Percentiles rank a stretch among this genome's conserved stretches.
Evolutionary conservation across 306 rosid species (phyloP).

Genomic region (Mimosa pudica): DNA sequence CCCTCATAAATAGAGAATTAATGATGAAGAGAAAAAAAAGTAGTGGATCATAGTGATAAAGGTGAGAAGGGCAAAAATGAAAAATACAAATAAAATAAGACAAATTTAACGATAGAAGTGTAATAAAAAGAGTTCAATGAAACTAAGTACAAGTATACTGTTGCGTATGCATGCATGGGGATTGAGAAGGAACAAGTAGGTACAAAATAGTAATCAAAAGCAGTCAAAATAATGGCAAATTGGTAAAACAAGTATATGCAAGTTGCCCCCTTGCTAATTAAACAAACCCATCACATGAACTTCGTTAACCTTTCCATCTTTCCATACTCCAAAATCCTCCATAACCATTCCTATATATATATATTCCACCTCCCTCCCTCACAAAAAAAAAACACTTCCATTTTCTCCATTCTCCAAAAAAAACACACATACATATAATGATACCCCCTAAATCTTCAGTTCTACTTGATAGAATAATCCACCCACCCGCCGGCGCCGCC

Average conservation of each 20-base stretch:
- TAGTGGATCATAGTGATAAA: too few relatives aligned
- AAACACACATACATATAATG: not conserved
- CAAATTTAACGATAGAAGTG: too few relatives aligned
- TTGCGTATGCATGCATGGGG: not conserved
- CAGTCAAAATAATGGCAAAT: not conserved
- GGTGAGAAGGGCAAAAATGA: too few relatives aligned
- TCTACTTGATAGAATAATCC: conserved; percentile 45
- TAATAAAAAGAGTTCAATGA: too few relatives aligned
- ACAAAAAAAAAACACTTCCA: too few relatives aligned
- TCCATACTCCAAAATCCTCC: conserved; percentile 1
- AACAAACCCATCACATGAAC: conserved; percentile 31
- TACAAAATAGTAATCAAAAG: not conserved
- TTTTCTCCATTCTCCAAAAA: too few relatives aligned
- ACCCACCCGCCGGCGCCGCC: conserved; percentile 42
- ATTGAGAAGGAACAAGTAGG: not conserved
- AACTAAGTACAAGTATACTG: too few relatives aligned
- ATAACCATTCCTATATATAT: not conserved
- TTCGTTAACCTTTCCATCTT: not conserved
- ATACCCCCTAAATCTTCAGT: conserved; percentile 56
- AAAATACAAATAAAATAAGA: too few relatives aligned
- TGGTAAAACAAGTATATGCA: conserved; percentile 8
- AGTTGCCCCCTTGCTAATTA: conserved; percentile 30
- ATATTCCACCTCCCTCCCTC: not conserved
- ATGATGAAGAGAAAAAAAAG: too few relatives aligned
- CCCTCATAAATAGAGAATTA: too few relatives aligned